phyloP scores from a whole-genome alignment of 2,329 filamentous ascomycete genomes.

The Daldinia eschscholtzii region DNA sequence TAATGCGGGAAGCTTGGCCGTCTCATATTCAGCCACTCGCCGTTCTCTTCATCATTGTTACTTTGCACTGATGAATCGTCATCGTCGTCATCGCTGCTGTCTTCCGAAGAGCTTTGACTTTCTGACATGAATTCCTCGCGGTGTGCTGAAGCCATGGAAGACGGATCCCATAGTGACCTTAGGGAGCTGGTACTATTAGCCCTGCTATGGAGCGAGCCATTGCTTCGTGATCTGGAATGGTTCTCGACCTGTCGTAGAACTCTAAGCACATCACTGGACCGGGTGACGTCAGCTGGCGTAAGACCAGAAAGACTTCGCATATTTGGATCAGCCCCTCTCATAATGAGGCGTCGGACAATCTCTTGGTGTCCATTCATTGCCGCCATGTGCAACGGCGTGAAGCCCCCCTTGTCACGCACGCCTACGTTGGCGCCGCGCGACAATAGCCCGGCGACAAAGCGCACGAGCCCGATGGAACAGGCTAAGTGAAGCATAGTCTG shows the following conservation, averaged over 20 bases:
- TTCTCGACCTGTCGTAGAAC: slow-evolving; percentile 72
- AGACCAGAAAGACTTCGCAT: slow-evolving; percentile 78
- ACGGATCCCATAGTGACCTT: slow-evolving; percentile 74
- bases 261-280: slow-evolving; percentile 72
- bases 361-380: slow-evolving; percentile 80
- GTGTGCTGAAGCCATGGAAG: slow-evolving; percentile 52
- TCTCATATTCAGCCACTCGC: slow-evolving; percentile 56
- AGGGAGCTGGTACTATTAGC: slow-evolving; percentile 76
- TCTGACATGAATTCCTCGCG: slow-evolving; percentile 58
- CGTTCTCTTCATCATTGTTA: slow-evolving; percentile 56
- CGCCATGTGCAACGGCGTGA: slow-evolving; percentile 85
- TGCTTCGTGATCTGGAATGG: slow-evolving; percentile 76
- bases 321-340: slow-evolving; percentile 78
- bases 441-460: slow-evolving; percentile 81
- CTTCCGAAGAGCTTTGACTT: slow-evolving; percentile 57
- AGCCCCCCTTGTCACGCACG: slow-evolving; percentile 80
- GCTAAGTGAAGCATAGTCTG: slow-evolving; percentile 87
- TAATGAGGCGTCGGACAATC: slow-evolving; percentile 80
- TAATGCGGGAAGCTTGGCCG: slow-evolving; percentile 47
- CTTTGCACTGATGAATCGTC: slow-evolving; percentile 55
- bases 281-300: slow-evolving; percentile 77
- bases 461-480: slow-evolving; percentile 78
- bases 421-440: slow-evolving; percentile 83
- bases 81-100: slow-evolving; percentile 51
- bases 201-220: slow-evolving; percentile 69